A percentile compares a stretch with the other conserved stretches of the same genome.
Evolutionary conservation across 208 protist species (phyloP).

Genomic region (Wallacemonas collosoma): DNA sequence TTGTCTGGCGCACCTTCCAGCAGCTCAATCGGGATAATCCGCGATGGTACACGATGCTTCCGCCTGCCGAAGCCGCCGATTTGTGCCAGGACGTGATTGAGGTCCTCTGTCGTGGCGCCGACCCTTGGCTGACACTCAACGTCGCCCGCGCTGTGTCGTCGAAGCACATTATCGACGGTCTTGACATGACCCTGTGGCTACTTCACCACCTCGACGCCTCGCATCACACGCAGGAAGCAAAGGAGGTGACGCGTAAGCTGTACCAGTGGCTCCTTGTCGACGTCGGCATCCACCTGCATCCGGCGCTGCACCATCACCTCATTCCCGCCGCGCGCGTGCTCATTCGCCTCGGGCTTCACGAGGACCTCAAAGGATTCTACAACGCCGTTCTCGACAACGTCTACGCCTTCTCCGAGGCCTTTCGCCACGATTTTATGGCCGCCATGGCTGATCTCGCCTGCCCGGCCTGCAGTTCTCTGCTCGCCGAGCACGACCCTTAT

Average conservation of each 20-base stretch:
- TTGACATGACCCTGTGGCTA: slow-evolving; percentile 82
- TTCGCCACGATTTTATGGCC: slow-evolving; percentile 68
- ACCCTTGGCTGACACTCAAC: slow-evolving; percentile 84
- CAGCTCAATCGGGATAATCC: slow-evolving; percentile 74
- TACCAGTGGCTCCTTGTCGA: slow-evolving; percentile 84
- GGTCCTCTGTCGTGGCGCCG: slow-evolving; percentile 70
- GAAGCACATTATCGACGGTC: slow-evolving; percentile 75
- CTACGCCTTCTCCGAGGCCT: slow-evolving; percentile 56
- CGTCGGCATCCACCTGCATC: slow-evolving; percentile 81
- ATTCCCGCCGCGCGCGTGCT: slow-evolving; percentile 71
- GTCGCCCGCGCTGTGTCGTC: slow-evolving; percentile 59
- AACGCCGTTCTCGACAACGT: slow-evolving; percentile 83
- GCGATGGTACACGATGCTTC: slow-evolving; percentile 50
- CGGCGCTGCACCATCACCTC: slow-evolving; percentile 68
- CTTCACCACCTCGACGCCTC: slow-evolving; percentile 74
- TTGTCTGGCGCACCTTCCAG: slow-evolving; percentile 80
- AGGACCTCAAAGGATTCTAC: slow-evolving; percentile 75
- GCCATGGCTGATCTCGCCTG: slow-evolving; percentile 81
- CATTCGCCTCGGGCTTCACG: slow-evolving; percentile 63
- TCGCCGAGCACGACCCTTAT: slow-evolving; percentile 65
- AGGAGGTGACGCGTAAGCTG: slow-evolving; percentile 64
- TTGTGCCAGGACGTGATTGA: slow-evolving; percentile 64
- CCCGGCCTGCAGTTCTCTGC: slow-evolving; percentile 60
- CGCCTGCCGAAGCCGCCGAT: slow-evolving; percentile 60
- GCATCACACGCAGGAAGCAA: slow-evolving; percentile 73